Base-by-base conservation (phyloP, 306 rosid species). In the Castanopsis chinensis region DNA sequence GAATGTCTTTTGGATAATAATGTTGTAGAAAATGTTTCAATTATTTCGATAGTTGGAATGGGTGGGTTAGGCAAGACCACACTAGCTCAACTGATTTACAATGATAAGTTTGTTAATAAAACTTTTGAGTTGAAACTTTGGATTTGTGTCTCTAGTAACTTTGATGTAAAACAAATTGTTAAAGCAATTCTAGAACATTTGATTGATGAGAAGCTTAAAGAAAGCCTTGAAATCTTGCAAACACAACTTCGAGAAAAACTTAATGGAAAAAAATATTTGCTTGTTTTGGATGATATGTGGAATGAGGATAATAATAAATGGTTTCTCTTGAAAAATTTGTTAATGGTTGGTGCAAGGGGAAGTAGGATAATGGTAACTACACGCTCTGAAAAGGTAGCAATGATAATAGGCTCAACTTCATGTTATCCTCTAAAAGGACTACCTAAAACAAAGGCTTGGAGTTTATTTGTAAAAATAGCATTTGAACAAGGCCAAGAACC, bases 51-150 rank as follows among this genome's bases (percentile, higher is more conserved):
- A 37, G 43, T 37, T 37, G 43, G 43, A 6, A 37, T 37, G 43
- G 43, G 57, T 79, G 84, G 80, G 20, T 20, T 81, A 28, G 84
- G 84, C 2, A 80, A 80, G 76, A 80, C 79, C 14, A 33, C 80
- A 37, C 71, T 75, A 25, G 84, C 84, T 68, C 84, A 57, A 33
- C 71, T 69, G 1, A 21, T 78, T 1, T 78, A 57, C 21, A 69
- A 70, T 43, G 49, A 78, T 70, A 43, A 10, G 12, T 4, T 9
- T 8, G 30, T 27, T 0, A 15, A 6, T 1, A 41, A 3, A 1
- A 11, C 3, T 5, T 78, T 25, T n/a, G 25, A 78, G 8, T 23
- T 53, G 15, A 6, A 4, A 41, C 35, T 57, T 18, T 78, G 81
- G 81, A 75, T 69, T 2, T 78, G 69, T 69, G 75, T 69, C 10